Evolutionary conservation across 2,329 filamentous ascomycete genomes (phyloP), one percentile per base, ranked within the genome.

Genomic region (Exophiala sp.): DNA sequence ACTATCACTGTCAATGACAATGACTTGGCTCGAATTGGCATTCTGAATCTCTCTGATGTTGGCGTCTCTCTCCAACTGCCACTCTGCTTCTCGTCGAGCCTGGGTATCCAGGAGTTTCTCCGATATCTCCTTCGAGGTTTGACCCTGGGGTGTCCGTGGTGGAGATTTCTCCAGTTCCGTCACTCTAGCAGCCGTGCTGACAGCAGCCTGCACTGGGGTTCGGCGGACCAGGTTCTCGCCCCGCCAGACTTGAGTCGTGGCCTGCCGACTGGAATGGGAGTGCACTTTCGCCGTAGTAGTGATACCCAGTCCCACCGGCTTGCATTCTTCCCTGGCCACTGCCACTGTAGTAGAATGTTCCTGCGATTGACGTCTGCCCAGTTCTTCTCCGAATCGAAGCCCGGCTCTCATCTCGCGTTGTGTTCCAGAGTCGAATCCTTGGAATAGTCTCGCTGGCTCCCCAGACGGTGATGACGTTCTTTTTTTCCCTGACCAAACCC

Each of bases 1-100:
- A 14, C 64, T 61, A 56, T 71, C 70, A 38, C 69, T 72, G 39
- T 68, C 62, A 53, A 75, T 68, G 23, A 73, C 65, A 52, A 75
- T 70, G 30, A 74, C 65, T 47, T 70, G 65, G 40, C 64, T 68
- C 10, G 65, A 60, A 45, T 68, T 71, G 11, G 71, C 68, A 58
- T 66, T 63, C 21, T 70, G 60, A 40, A 73, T 73, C 43, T 73
- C 63, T 18, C 63, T 65, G 50, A 70, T 72, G 21, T 73, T 64
- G 9, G 64, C 65, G 48, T 73, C 68, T 50, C 72, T 67, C 57
- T 74, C 71, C 14, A 63, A 62, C 50, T 73, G 71, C 70, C 70
- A 74, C 54, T 70, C 64, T 27, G 56, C 63, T 62, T 73, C 66
- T 21, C 65, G 64, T 24, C 51, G 46, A 37, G 46, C 51, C 48